Percentiles rank a stretch among this genome's conserved stretches.
These are phyloP conservation scores for Endoconidiophora laricicola DNA, from an alignment of 2,329 filamentous ascomycete species.

Conservation along the genomic window DNA sequence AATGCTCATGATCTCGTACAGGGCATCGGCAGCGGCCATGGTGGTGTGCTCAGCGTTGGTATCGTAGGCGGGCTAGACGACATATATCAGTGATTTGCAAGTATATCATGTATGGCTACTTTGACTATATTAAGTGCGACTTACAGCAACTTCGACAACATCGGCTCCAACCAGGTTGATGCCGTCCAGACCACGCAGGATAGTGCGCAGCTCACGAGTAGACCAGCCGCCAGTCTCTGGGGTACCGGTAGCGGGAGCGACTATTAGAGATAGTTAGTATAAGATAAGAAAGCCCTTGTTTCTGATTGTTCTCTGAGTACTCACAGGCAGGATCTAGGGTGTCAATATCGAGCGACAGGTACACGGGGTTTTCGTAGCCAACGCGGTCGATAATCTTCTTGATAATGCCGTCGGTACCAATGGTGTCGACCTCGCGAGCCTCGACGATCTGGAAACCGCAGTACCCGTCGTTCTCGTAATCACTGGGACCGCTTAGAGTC, in stretches of 20 bases:
- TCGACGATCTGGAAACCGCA: conserved; percentile 73
- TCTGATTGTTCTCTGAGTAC: conserved; percentile 16
- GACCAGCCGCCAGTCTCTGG: conserved; percentile 65
- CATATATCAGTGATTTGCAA: not conserved
- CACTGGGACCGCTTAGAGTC: conserved; percentile 58
- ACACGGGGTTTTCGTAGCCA: conserved; percentile 58
- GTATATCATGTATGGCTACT: not conserved
- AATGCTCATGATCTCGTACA: conserved; percentile 66
- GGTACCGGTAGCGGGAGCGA: conserved; percentile 58
- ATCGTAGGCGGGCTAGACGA: conserved; percentile 44
- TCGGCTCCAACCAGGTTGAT: conserved; percentile 55
- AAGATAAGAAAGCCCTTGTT: conserved; percentile 4
- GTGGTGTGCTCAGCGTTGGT: conserved; percentile 57
- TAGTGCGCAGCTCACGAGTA: conserved; percentile 55
- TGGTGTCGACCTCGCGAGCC: conserved; percentile 39
- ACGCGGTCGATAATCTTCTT: conserved; percentile 61
- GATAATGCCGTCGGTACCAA: conserved; percentile 53
- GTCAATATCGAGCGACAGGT: conserved; percentile 72
- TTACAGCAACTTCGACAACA: conserved; percentile 46
- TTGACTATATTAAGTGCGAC: not conserved
- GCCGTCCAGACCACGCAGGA: conserved; percentile 50
- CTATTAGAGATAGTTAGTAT: conserved; percentile 18
- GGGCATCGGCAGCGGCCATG: conserved; percentile 53
- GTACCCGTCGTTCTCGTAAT: conserved; percentile 76
- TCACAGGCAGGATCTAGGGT: conserved; percentile 63